A percentile compares a stretch with the other conserved stretches of the same genome.
Evolutionary conservation across 176 grass and related monocot species (phyloP).

Genomic region (Musa schizocarpa): DNA sequence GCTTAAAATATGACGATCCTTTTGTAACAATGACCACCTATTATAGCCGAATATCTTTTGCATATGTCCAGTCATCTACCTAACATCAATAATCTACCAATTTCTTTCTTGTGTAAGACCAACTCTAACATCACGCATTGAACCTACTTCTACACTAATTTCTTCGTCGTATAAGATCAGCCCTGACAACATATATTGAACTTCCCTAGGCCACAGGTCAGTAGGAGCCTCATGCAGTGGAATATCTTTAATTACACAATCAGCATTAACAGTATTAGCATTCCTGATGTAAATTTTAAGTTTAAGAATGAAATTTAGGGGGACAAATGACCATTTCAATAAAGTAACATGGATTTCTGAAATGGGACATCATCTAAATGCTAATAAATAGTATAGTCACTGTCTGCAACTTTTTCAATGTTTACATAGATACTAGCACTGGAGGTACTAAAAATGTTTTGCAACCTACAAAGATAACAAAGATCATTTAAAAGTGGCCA

Average conservation of each 20-base stretch:
- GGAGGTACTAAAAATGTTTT: not conserved
- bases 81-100: not conserved
- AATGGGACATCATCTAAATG: no score
- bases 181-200: no score
- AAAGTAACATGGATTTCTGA: no score
- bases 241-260: no score
- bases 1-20: not conserved
- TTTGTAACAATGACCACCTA: not conserved
- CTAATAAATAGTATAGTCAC: not conserved
- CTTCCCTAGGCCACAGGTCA: no score
- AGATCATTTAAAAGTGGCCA: not conserved
- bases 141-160: no score
- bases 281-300: no score
- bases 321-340: no score
- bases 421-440: not conserved
- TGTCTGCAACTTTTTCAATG: not conserved
- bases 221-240: no score
- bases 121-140: not conserved
- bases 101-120: not conserved
- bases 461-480: not conserved
- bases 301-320: no score
- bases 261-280: no score
- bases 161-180: no score
- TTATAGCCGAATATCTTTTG: not conserved
- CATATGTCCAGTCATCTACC: not conserved